Evolutionary conservation across 371 early-diverging fungal genomes (phyloP), one percentile per base, ranked within the genome.

Genomic region (Apophysomyces variabilis): DNA sequence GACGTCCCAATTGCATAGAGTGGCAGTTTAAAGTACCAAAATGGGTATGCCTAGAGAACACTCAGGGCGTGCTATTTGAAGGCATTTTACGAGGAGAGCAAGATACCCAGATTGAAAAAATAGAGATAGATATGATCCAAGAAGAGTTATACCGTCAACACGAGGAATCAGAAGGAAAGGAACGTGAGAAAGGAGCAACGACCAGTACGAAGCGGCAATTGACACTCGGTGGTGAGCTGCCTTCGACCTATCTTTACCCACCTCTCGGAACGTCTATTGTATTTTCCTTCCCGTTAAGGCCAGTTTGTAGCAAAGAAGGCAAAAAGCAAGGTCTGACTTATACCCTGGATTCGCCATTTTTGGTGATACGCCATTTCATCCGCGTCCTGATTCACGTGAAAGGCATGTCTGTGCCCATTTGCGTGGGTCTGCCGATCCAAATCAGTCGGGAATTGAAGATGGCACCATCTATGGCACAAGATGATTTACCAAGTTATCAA

Each of bases 311-410:
- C 7, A 16, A 18, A 47, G 18, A 16, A 47, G 62, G 61, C 8
- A 1, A 38, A 26, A 26, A 26, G 32, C 32, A 26, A 26, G 3
- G 32, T 37, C 56, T 74, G 26, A 66, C 60, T 8, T 68, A 69
- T 58, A 66, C 78, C 5, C 66, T 77, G 13, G 78, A 77, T n/a
- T 74, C 78, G 21, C 75, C 78, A 3, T 77, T 70, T 60, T 61
- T 74, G 8, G 60, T 60, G 2, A 66, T 77, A 18, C 54, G 71
- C 18, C 75, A 77, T 57, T 77, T 61, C 50, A 66, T 74, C 13
- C 72, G 75, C 13, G 21, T 77, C 12, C 58, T 72, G 0, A 66
- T 77, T 38, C 60, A 75, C 66, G 36, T 66, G 12, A 21, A 63
- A 8, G 44, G 16, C 18, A 60, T 21, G 5, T 18, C 12, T 38